Evolutionary conservation across 2,329 filamentous ascomycete genomes (phyloP).

Genomic region (Pseudocercospora eumusae): DNA sequence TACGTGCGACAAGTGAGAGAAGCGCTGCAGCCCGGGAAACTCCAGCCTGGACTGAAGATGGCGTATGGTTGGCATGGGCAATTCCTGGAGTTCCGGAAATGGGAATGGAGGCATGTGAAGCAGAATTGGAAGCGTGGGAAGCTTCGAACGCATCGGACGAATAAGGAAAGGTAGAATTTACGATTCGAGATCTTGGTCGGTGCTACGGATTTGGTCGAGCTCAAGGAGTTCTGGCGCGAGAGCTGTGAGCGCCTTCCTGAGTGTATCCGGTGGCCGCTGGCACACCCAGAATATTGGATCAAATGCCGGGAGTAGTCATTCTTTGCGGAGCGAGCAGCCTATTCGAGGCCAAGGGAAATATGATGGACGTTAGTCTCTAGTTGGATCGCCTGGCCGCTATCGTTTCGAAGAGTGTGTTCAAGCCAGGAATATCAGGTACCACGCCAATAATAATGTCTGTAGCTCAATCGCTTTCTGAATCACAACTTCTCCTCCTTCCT

Average conservation of each 20-base stretch:
- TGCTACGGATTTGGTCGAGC: neutral
- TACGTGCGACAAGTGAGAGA: neutral
- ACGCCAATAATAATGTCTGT: neutral
- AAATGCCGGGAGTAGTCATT: neutral
- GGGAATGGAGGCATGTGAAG: too few species aligned
- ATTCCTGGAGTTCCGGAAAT: neutral
- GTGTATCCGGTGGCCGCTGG: neutral
- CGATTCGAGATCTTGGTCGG: neutral
- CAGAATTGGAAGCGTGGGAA: too few species aligned
- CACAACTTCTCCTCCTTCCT: slow-evolving; percentile 12
- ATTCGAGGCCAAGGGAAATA: neutral
- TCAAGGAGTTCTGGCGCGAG: neutral
- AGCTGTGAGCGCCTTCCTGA: neutral
- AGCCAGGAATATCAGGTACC: neutral
- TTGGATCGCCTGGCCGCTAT: neutral
- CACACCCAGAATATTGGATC: neutral
- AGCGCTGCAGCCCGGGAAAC: neutral
- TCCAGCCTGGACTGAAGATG: neutral
- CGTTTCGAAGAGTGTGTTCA: neutral
- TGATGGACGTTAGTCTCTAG: neutral
- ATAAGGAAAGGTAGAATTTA: neutral
- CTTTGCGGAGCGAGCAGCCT: neutral
- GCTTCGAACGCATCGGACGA: too few species aligned
- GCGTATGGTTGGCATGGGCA: neutral
- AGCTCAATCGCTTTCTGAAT: neutral